A percentile compares a stretch with the other conserved stretches of the same genome.
Conservation (phyloP, 2,329 filamentous ascomycete species). For the Talaromyces sp. region DNA sequence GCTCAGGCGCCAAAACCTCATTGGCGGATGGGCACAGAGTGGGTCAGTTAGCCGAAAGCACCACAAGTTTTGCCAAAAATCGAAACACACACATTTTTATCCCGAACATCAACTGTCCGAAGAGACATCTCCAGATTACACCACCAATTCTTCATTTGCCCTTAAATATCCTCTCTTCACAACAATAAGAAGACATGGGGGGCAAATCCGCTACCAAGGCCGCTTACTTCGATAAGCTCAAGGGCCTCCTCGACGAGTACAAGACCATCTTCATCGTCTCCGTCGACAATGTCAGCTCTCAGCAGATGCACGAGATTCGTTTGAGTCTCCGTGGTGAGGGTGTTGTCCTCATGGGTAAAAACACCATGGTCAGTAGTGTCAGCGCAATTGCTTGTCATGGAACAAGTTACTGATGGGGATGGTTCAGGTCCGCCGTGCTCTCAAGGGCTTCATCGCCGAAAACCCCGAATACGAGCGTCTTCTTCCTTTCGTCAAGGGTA, state of each 20-base stretch:
- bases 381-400: constrained; percentile 3
- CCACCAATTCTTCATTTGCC: constrained; percentile 58
- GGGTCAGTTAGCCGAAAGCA: constrained; percentile 36
- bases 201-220: constrained; percentile 93
- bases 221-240: constrained; percentile 99
- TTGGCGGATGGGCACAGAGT: constrained; percentile 7
- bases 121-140: constrained; percentile 20
- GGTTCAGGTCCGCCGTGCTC: constrained; percentile 78
- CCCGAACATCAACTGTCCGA: constrained; percentile 23
- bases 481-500: constrained; percentile 84
- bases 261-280: constrained; percentile 94
- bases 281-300: constrained; percentile 99
- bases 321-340: constrained; percentile 81
- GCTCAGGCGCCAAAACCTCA: not conserved
- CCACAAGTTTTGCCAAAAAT: constrained; percentile 25
- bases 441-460: constrained; percentile 89
- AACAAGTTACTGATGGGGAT: constrained; percentile 6
- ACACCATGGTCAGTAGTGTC: constrained; percentile 76
- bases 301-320: constrained; percentile 99
- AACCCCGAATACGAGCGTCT: constrained; percentile 97
- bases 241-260: constrained; percentile 93
- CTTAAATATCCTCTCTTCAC: constrained; percentile 99
- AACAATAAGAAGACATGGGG: constrained; percentile 92
- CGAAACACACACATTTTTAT: constrained; percentile 17
- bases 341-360: constrained; percentile 99